Evolutionary conservation across 83 land plant species (phyloP).

Genomic region (Isoetes engelmannii): DNA sequence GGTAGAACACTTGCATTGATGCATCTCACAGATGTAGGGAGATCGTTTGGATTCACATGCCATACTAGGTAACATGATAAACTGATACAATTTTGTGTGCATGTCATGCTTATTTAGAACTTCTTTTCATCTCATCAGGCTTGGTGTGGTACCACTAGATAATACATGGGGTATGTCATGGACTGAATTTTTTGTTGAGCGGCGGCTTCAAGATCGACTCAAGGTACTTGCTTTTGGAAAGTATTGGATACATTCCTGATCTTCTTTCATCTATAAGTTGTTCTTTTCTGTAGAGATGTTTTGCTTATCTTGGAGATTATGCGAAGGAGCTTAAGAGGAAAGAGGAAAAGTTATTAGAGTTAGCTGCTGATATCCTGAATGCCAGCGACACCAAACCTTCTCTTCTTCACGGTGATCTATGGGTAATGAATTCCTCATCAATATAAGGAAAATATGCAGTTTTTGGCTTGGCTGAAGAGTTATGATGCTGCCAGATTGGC

Average conservation of each 20-base stretch:
- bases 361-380: constrained; percentile 6
- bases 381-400: constrained; percentile 18
- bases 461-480: not conserved
- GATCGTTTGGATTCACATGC: constrained; percentile 22
- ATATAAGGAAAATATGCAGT: not conserved
- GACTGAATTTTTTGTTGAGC: constrained; percentile 13
- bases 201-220: constrained; percentile 8
- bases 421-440: constrained; percentile 27
- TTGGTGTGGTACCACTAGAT: constrained; percentile 1
- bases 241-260: not conserved
- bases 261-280: no score
- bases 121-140: no score
- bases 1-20: constrained; percentile 22
- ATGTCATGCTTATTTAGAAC: no score
- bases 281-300: constrained; percentile 24
- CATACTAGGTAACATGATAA: constrained; percentile 32
- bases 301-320: constrained; percentile 17
- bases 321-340: constrained; percentile 13
- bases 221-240: not conserved
- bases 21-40: constrained; percentile 25
- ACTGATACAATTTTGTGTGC: no score
- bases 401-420: constrained; percentile 35
- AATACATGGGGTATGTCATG: constrained; percentile 9
- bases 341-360: constrained; percentile 9
- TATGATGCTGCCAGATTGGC: constrained; percentile 20